Evolutionary conservation across 192 early-diverging fungal genomes (phyloP).

Genomic region (Podila epigama): DNA sequence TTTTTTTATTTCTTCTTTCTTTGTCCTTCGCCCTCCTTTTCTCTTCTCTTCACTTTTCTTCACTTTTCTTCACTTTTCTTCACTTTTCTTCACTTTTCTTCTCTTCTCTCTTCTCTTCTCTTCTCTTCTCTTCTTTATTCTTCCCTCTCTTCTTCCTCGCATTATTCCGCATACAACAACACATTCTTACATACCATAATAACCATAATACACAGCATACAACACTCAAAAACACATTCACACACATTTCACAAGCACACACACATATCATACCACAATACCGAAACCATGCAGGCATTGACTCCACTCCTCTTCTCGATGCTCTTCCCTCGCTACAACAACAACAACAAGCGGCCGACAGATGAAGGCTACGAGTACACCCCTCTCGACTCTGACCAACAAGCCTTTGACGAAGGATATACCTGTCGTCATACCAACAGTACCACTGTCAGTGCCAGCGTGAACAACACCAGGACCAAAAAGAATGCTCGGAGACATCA

Average conservation of each 20-base stretch:
- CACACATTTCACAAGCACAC: neutral
- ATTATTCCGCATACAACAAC: neutral
- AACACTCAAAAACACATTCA: neutral
- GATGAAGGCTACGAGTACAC: neutral
- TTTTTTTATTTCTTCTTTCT: neutral
- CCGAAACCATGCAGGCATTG: conserved; percentile 43
- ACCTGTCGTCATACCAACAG: neutral
- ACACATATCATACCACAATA: neutral
- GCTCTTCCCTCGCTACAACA: conserved; percentile 39
- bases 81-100: neutral
- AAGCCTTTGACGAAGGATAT: conserved; percentile 28
- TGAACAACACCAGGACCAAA: neutral
- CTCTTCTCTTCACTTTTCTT: neutral
- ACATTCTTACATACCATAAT: conserved; percentile 5
- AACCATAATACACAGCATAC: neutral
- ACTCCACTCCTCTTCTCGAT: conserved; percentile 48
- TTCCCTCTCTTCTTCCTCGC: neutral
- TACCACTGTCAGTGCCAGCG: neutral
- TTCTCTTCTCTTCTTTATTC: neutral
- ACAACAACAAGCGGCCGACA: neutral
- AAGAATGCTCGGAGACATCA: conserved; percentile 23
- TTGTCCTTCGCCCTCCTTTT: neutral
- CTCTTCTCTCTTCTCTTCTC: neutral
- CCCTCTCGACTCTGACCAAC: conserved; percentile 5
- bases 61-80: neutral